Percentiles rank a stretch among this genome's conserved stretches.
These are phyloP conservation scores for Phytophthora pini DNA, from an alignment of 352 stramenopile genomes.

Conservation along the genomic window DNA sequence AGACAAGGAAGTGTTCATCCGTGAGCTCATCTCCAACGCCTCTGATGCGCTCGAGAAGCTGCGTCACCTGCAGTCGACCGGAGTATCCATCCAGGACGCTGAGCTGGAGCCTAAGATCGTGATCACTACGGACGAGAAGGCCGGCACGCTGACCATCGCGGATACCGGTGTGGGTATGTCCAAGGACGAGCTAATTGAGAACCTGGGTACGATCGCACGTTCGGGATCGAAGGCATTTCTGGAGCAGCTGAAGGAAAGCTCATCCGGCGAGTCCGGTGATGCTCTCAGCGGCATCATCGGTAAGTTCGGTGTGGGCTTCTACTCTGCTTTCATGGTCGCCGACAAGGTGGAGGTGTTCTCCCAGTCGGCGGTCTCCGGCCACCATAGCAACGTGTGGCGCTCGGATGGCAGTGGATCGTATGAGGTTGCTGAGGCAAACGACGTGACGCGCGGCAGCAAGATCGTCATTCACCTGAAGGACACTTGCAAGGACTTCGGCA, in stretches of 20 bases:
- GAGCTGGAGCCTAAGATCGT: slow-evolving; percentile 96
- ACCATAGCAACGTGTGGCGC: slow-evolving; percentile 67
- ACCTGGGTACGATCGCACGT: slow-evolving; percentile 99
- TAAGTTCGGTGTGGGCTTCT: slow-evolving; percentile 99
- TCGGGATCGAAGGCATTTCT: slow-evolving; percentile 98
- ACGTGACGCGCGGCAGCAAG: slow-evolving; percentile 93
- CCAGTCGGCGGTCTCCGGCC: slow-evolving; percentile 68
- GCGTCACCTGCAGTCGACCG: slow-evolving; percentile 91
- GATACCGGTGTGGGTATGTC: slow-evolving; percentile 99
- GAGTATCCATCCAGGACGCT: slow-evolving; percentile 69
- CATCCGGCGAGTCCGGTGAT: slow-evolving; percentile 67
- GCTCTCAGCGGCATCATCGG: slow-evolving; percentile 96
- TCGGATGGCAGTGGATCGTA: slow-evolving; percentile 88
- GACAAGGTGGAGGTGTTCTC: slow-evolving; percentile 96
- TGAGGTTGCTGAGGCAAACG: slow-evolving; percentile 68
- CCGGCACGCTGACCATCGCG: slow-evolving; percentile 96
- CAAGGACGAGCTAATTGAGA: slow-evolving; percentile 96
- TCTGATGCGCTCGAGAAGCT: slow-evolving; percentile 99
- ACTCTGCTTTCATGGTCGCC: slow-evolving; percentile 99
- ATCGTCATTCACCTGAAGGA: slow-evolving; percentile 99
- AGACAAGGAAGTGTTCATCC: slow-evolving; percentile 99
- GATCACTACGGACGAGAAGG: slow-evolving; percentile 96
- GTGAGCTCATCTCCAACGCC: slow-evolving; percentile 99
- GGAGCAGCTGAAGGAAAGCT: slow-evolving; percentile 89
- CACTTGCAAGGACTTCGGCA: slow-evolving; percentile 95